phyloP scores from a whole-genome alignment of 2,329 filamentous ascomycete genomes.

The Graphilbum ipis-grandicollis region DNA sequence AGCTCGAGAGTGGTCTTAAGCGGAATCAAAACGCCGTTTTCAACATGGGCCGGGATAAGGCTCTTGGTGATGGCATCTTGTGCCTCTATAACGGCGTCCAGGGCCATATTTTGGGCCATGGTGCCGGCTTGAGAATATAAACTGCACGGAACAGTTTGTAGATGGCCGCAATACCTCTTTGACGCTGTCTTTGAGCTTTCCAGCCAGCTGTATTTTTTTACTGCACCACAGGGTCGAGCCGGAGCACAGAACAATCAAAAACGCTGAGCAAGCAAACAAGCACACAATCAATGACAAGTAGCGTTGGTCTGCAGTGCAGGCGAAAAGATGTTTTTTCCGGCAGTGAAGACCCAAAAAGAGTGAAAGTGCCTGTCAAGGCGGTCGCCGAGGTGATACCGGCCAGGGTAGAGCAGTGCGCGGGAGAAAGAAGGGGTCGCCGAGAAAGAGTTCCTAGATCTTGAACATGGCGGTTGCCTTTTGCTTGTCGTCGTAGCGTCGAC shows the following conservation, averaged over 20 bases:
- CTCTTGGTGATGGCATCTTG: constrained; percentile 16
- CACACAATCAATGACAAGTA: too few species aligned
- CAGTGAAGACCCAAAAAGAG: too few species aligned
- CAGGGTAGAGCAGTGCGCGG: neutral
- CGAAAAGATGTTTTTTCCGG: too few species aligned
- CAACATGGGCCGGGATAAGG: constrained; percentile 17
- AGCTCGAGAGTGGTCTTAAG: constrained; percentile 49
- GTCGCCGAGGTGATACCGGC: constrained; percentile 4
- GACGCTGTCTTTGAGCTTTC: neutral
- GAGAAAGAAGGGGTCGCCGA: constrained; percentile 8
- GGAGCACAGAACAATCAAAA: too few species aligned
- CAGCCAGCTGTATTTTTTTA: too few species aligned
- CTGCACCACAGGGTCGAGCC: too few species aligned
- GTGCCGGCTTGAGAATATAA: neutral
- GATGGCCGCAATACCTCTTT: neutral
- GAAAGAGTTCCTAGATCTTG: constrained; percentile 12
- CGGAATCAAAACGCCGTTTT: constrained; percentile 36
- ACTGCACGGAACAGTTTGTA: neutral
- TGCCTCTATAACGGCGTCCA: constrained; percentile 10
- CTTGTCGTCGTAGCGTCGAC: neutral
- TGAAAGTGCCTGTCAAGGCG: constrained; percentile 3
- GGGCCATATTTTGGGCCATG: constrained; percentile 8
- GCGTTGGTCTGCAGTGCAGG: too few species aligned
- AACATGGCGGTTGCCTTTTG: constrained; percentile 11
- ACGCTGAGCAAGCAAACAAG: too few species aligned